Percentiles rank a stretch among this genome's conserved stretches.
These are phyloP conservation scores for Vanilla planifolia DNA, from an alignment of 106 monocot genomes.

Conservation along the genomic window DNA sequence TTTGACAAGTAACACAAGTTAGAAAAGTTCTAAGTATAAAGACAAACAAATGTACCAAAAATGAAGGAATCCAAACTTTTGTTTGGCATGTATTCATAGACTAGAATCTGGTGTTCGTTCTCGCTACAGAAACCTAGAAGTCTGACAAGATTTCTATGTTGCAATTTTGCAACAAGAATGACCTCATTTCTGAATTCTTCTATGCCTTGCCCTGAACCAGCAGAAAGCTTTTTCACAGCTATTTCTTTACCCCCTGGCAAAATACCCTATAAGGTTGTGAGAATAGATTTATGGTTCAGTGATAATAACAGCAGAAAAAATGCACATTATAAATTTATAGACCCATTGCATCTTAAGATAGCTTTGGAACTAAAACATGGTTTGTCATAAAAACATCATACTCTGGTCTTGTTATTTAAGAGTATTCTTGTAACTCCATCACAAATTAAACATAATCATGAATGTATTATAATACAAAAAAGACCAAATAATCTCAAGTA, in stretches of 20 bases:
- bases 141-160: slow-evolving; percentile 30
- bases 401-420: too few relatives aligned
- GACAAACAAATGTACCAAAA: slow-evolving; percentile 20
- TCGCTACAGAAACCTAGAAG: slow-evolving; percentile 30
- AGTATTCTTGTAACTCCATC: too few relatives aligned
- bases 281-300: too few relatives aligned
- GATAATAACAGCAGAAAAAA: too few relatives aligned
- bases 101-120: slow-evolving; percentile 23
- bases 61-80: slow-evolving; percentile 29
- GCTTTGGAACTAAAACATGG: too few relatives aligned
- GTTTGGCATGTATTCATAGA: slow-evolving; percentile 39
- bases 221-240: slow-evolving; percentile 31
- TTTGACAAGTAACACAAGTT: not conserved
- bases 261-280: too few relatives aligned
- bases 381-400: too few relatives aligned
- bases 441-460: too few relatives aligned
- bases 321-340: too few relatives aligned
- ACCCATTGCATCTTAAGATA: too few relatives aligned
- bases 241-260: slow-evolving; percentile 23
- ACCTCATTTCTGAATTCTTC: slow-evolving; percentile 38
- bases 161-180: slow-evolving; percentile 26
- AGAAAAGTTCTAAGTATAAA: not conserved
- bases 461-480: too few relatives aligned
- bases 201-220: slow-evolving; percentile 20
- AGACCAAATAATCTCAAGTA: too few relatives aligned